Base-by-base conservation (phyloP, 2,329 filamentous ascomycete species). In the Didymella exigua region DNA sequence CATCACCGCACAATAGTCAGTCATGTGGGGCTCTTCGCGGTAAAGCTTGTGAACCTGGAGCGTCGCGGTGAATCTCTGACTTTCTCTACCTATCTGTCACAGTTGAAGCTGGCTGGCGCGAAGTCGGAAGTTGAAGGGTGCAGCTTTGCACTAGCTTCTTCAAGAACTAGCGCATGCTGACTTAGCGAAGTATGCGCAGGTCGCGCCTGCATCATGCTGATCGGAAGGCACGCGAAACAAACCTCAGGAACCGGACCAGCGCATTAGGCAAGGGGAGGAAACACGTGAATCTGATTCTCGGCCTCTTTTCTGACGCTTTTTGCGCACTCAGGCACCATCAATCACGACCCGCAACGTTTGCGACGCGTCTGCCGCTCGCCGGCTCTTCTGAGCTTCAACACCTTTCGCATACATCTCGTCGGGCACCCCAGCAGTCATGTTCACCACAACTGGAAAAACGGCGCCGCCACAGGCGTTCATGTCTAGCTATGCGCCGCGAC, bases 401-500 rank as follows among this genome's bases (percentile, higher is more conserved):
- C 50, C 60, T 56, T 63, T 63, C 58, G 47, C 59, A 60, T 41
- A 60, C 38, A 49, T 56, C 40, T 40, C 52, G 54, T 63, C 59
- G 61, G 65, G 66, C 63, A 59, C 54, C 47, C 38, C 56, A 58
- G 54, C 64, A 56, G 61, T 60, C 69, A 76, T 77, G 74, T 77
- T 75, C 56, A 73, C 76, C 75, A 66, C 65, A 27, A 73, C 65
- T 42, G 71, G 71, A 21, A 76, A 71, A 65, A 71, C 69, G 48
- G 71, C 83, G 69, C 82, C 84, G 63, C 91, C 92, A 42, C 91
- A 96, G 79, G 90, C 92, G 37, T 95, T 96, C 72, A 87, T 95
- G 66, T 93, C 91, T 52, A 92, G 89, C 72, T 97, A 96, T 78
- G 91, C 93, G 76, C 91, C 93, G 60, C 90, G 93, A 70, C 79